Conservation (phyloP, 352 stramenopile genomes). For the Phytopythium sindhum region DNA sequence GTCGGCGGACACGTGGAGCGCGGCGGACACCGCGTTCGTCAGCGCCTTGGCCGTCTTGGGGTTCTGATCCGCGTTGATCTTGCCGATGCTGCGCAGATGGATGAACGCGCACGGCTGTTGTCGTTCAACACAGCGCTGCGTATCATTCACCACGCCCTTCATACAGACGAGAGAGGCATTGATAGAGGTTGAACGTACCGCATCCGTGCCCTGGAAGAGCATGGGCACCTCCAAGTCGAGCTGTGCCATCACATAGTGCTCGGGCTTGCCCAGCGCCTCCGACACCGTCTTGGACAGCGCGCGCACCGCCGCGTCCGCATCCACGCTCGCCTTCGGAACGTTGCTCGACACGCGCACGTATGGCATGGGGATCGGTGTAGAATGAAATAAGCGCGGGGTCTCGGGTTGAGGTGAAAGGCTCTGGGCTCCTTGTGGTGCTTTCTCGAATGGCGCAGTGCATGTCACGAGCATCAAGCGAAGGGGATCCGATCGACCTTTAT, state of each 20-base stretch:
- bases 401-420: not conserved
- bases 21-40: slow-evolving; percentile 14
- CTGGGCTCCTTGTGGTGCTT: not conserved
- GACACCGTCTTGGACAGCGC: slow-evolving; percentile 35
- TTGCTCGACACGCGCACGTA: slow-evolving; percentile 39
- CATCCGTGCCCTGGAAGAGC: slow-evolving; percentile 22
- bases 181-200: slow-evolving; percentile 10
- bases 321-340: slow-evolving; percentile 24
- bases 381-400: not conserved
- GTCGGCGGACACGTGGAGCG: slow-evolving; percentile 19
- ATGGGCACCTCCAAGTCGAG: slow-evolving; percentile 29
- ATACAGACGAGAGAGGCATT: not conserved
- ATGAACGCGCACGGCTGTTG: slow-evolving; percentile 36
- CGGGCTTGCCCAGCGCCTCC: slow-evolving; percentile 25
- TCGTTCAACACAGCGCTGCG: not conserved
- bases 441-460: not conserved
- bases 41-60: slow-evolving; percentile 24
- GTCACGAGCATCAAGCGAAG: not conserved
- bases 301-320: slow-evolving; percentile 22
- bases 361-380: slow-evolving; percentile 18
- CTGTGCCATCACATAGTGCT: slow-evolving; percentile 35
- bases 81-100: slow-evolving; percentile 32
- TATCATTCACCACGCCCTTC: not conserved
- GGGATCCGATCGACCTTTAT: not conserved
- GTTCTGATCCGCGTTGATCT: slow-evolving; percentile 29